Conservation (phyloP, 805 yeast species). For the Lipomyces chichibuensis region DNA sequence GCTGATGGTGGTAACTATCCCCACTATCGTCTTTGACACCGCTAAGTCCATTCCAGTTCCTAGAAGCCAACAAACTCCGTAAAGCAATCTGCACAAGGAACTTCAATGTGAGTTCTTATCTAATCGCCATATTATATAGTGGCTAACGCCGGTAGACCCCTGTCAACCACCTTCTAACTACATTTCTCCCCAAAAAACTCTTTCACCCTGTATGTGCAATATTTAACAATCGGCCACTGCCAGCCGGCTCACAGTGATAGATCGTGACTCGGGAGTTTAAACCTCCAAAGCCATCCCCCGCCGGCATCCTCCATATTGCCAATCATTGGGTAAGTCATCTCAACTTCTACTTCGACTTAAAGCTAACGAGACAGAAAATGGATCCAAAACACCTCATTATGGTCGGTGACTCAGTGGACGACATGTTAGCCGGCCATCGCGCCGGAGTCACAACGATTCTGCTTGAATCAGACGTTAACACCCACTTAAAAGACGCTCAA, state of each 20-base stretch:
- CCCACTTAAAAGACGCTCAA: constrained; percentile 47
- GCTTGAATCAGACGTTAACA: constrained; percentile 57
- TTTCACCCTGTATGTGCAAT: constrained; percentile 50
- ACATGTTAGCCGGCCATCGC: constrained; percentile 62
- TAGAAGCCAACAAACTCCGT: constrained; percentile 44
- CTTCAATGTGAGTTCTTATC: constrained; percentile 42
- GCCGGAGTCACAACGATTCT: constrained; percentile 66
- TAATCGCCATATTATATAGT: neutral
- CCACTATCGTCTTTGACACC: neutral
- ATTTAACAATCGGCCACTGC: neutral
- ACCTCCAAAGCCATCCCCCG: constrained; percentile 72
- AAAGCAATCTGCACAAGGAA: constrained; percentile 70
- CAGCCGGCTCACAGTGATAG: constrained; percentile 7
- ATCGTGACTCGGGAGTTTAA: constrained; percentile 63
- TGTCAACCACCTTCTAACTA: constrained; percentile 54
- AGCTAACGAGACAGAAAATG: constrained; percentile 37
- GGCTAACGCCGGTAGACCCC: constrained; percentile 46
- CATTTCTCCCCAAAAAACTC: constrained; percentile 49
- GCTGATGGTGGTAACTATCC: constrained; percentile 45
- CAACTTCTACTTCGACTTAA: neutral
- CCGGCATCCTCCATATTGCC: constrained; percentile 62
- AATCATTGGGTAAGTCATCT: constrained; percentile 47
- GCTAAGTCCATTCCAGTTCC: constrained; percentile 31
- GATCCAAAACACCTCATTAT: constrained; percentile 55
- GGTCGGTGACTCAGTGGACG: constrained; percentile 78